Conservation (phyloP, 768 basidiomycete species). For the Psilocybe sp. region DNA sequence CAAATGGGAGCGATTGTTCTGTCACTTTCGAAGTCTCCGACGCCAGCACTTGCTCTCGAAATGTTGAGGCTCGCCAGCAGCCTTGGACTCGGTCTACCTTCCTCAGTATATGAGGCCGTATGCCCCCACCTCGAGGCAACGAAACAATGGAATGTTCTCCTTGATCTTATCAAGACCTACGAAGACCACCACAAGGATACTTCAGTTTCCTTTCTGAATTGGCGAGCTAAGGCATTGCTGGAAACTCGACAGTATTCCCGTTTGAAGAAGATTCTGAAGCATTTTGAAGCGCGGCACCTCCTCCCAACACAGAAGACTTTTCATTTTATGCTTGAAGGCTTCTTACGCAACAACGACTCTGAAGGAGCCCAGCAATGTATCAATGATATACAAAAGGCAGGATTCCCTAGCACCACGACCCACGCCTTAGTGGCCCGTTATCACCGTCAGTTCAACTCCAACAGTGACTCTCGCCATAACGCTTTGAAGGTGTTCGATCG, state of each 20-base stretch:
- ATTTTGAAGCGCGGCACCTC: slow-evolving; percentile 46
- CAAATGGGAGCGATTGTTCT: slow-evolving; percentile 30
- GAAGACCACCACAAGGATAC: slow-evolving; percentile 45
- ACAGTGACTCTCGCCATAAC: slow-evolving; percentile 49
- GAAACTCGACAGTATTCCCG: slow-evolving; percentile 48
- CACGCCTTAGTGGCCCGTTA: slow-evolving; percentile 55
- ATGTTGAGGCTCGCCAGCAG: slow-evolving; percentile 46
- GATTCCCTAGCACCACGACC: slow-evolving; percentile 55
- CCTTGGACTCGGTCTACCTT: slow-evolving; percentile 48
- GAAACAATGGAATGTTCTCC: slow-evolving; percentile 49
- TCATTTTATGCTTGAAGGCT: slow-evolving; percentile 64
- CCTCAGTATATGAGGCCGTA: slow-evolving; percentile 57
- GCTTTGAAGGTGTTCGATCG: slow-evolving; percentile 18
- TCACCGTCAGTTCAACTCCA: slow-evolving; percentile 60
- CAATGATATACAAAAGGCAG: slow-evolving; percentile 54
- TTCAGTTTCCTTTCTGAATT: slow-evolving; percentile 63
- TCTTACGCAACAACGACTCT: slow-evolving; percentile 68
- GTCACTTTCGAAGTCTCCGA: slow-evolving; percentile 26
- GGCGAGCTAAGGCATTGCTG: slow-evolving; percentile 60
- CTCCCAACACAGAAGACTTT: slow-evolving; percentile 61
- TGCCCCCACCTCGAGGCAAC: slow-evolving; percentile 44
- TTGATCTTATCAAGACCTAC: slow-evolving; percentile 46
- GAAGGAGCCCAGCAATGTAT: slow-evolving; percentile 50
- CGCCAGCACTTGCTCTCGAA: slow-evolving; percentile 39
- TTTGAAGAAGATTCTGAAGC: slow-evolving; percentile 43